phyloP scores from a whole-genome alignment of 2,329 filamentous ascomycete genomes.

The Aureobasidium musti region DNA sequence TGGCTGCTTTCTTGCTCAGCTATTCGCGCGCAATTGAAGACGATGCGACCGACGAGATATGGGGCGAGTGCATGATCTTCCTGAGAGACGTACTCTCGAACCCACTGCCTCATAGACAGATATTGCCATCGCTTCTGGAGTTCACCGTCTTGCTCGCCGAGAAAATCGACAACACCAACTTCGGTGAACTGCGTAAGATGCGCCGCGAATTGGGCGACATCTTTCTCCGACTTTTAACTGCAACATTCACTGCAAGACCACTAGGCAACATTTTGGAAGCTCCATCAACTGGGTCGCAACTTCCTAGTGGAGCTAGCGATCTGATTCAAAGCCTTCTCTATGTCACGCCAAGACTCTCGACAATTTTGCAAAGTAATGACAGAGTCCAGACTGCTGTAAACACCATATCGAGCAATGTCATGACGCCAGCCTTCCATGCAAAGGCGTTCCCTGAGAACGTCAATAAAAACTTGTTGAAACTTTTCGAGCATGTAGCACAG shows the following conservation, averaged over 20 bases:
- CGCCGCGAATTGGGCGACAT: conserved; percentile 85
- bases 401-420: conserved; percentile 79
- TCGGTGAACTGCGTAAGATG: conserved; percentile 92
- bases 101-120: conserved; percentile 91
- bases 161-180: conserved; percentile 97
- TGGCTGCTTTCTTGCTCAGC: conserved; percentile 85
- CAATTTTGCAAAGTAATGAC: conserved; percentile 82
- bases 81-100: conserved; percentile 87
- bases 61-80: conserved; percentile 91
- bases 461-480: conserved; percentile 66
- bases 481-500: conserved; percentile 75
- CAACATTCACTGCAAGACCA: conserved; percentile 82
- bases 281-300: conserved; percentile 48
- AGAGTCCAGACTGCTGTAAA: conserved; percentile 75
- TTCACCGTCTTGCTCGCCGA: conserved; percentile 88
- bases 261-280: conserved; percentile 9
- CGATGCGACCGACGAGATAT: conserved; percentile 97
- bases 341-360: conserved; percentile 77
- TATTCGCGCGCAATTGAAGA: conserved; percentile 91
- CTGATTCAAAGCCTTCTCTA: conserved; percentile 76
- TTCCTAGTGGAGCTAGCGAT: conserved; percentile 56
- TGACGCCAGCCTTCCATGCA: conserved; percentile 78
- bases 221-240: conserved; percentile 81
- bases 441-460: conserved; percentile 87
- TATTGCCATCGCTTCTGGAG: conserved; percentile 79